Evolutionary conservation across 805 yeast species (phyloP), one percentile per base, ranked within the genome.

Genomic region (Clavispora phyllophila): DNA sequence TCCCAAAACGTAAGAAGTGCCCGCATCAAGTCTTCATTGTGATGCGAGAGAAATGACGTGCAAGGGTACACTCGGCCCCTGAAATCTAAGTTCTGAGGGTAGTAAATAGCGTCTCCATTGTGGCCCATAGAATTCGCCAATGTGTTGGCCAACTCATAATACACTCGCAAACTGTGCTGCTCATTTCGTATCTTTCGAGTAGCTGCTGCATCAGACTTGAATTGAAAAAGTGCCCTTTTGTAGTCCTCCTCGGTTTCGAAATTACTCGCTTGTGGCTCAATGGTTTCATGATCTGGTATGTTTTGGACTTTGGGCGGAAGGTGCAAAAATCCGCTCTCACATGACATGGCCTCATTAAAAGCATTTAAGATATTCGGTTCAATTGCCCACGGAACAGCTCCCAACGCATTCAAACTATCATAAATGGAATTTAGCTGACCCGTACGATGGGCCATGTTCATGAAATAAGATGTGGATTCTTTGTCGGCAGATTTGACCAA

Each of bases 51-150:
- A 17, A 56, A 33, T 9, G 72, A 62, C 0, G 62, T 65, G 53
- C 61, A 50, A 1, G 75, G 72, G 45, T 70, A 70, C 1, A 64
- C 64, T 18, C 75, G 48, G 5, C 74, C 72, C 36, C 75, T 51
- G 40, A 70, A 70, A 48, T 70, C 75, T 33, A 64, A 46, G 6
- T 51, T 46, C 42, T 70, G 72, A 1, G 74, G 73, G 15, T 63
- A 53, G 43, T 58, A 70, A 10, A 70, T 44, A 18, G 58, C 51
- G 26, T 67, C 72, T 9, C 72, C 73, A 41, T 61, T 60, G 14
- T 46, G 44, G 4, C 52, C 58, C 34, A 56, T 57, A 1, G 66
- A 54, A 8, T 56, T 53, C 2, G 65, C 63, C 3, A 68, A 31
- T 23, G 46, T 36, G 10, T 41, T 45, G 13, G 58, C 41, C 45